Percentiles rank a stretch among this genome's conserved stretches.
Evolutionary conservation across 2,329 filamentous ascomycete genomes (phyloP).

Genomic region (Pseudogymnoascus sp.): DNA sequence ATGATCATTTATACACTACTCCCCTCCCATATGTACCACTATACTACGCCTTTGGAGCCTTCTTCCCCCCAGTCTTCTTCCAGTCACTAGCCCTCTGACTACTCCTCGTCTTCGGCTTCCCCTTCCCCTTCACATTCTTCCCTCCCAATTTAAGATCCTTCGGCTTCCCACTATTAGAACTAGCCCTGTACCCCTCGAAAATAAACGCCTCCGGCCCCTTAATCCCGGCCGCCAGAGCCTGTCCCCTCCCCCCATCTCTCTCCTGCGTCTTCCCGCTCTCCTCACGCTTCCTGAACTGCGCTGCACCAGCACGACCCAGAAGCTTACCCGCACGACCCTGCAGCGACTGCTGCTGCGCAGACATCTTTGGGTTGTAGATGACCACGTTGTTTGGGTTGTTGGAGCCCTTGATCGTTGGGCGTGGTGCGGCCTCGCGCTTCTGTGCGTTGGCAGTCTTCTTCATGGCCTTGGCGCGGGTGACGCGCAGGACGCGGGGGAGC

Average conservation of each 20-base stretch:
- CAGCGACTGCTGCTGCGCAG: constrained; percentile 61
- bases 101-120: constrained; percentile 32
- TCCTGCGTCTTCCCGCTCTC: constrained; percentile 16
- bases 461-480: constrained; percentile 60
- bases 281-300: constrained; percentile 26
- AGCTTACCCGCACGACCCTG: constrained; percentile 69
- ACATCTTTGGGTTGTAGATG: constrained; percentile 62
- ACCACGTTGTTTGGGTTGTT: constrained; percentile 16
- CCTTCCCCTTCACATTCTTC: constrained; percentile 46
- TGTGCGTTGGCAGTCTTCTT: constrained; percentile 31
- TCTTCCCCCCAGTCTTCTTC: constrained; percentile 33
- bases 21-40: not conserved
- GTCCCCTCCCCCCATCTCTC: not conserved
- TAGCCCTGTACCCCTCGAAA: constrained; percentile 77
- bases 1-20: constrained; percentile 1
- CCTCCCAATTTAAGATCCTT: constrained; percentile 54
- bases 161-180: constrained; percentile 55
- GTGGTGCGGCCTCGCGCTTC: constrained; percentile 9
- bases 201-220: constrained; percentile 58
- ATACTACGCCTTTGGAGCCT: constrained; percentile 14
- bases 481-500: constrained; percentile 81
- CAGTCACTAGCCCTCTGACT: constrained; percentile 29
- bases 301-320: constrained; percentile 62
- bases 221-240: constrained; percentile 12
- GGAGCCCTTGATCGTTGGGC: not conserved